Percentiles rank a stretch among this genome's conserved stretches.
Evolutionary conservation across 495 filamentous ascomycete species (phyloP).

Genomic region (Penicillium salamii): DNA sequence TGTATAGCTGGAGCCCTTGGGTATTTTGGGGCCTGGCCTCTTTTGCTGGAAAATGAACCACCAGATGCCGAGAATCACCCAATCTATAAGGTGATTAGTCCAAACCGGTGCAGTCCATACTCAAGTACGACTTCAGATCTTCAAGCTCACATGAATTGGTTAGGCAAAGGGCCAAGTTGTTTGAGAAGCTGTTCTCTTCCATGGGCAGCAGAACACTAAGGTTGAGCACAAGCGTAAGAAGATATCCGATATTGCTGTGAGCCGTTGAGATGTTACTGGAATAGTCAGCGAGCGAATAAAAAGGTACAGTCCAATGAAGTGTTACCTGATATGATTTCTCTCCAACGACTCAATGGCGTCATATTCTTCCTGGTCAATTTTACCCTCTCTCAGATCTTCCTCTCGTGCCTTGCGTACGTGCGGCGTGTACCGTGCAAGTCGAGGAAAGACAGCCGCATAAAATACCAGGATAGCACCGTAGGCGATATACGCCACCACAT

Average conservation of each 20-base stretch:
- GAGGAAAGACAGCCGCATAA: slow-evolving; percentile 49
- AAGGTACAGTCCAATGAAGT: too few species aligned
- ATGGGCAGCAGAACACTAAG: slow-evolving; percentile 45
- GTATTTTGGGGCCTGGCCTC: slow-evolving; percentile 42
- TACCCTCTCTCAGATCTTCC: slow-evolving; percentile 42
- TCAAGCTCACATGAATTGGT: slow-evolving; percentile 41
- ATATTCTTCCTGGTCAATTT: slow-evolving; percentile 40
- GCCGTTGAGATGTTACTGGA: slow-evolving; percentile 46
- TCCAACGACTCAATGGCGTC: slow-evolving; percentile 48
- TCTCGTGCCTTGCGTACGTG: slow-evolving; percentile 46
- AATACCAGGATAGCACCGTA: slow-evolving; percentile 50
- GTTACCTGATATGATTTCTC: slow-evolving; percentile 45
- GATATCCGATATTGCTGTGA: slow-evolving; percentile 50
- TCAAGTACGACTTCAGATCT: too few species aligned
- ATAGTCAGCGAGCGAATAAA: background rate
- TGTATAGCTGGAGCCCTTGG: slow-evolving; percentile 42
- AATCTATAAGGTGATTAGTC: slow-evolving; percentile 25
- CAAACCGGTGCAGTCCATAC: too few species aligned
- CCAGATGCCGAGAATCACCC: slow-evolving; percentile 49
- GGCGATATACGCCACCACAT: slow-evolving; percentile 45
- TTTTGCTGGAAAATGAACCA: slow-evolving; percentile 53
- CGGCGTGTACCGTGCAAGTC: slow-evolving; percentile 45
- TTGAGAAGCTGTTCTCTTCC: slow-evolving; percentile 38
- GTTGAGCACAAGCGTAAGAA: slow-evolving; percentile 43
- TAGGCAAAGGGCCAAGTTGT: slow-evolving; percentile 45